A percentile compares a stretch with the other conserved stretches of the same genome.
Evolutionary conservation across 345 rosid species (phyloP).

Genomic region (Viola odorata): DNA sequence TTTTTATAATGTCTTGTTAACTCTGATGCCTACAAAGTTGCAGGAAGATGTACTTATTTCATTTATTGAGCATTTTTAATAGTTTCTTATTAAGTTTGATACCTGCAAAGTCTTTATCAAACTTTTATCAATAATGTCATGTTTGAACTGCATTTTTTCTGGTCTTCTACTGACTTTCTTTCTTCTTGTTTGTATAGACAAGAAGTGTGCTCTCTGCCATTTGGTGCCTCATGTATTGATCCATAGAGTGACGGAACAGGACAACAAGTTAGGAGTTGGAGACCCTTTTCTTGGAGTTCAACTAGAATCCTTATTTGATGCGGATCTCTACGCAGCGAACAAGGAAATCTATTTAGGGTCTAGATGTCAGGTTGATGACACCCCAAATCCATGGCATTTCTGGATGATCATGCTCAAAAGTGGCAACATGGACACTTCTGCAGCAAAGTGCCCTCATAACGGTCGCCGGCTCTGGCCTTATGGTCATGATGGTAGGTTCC

Average conservation of each 20-base stretch:
- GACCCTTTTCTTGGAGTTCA: background rate
- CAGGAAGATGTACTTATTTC: no score
- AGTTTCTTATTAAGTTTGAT: no score
- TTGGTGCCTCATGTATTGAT: constrained; percentile 7
- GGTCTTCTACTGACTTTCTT: background rate
- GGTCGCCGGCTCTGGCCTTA: constrained; percentile 45
- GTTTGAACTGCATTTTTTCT: background rate
- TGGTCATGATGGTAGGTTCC: constrained; percentile 37
- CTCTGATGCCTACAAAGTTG: no score
- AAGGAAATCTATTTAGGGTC: constrained; percentile 65
- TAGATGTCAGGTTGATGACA: constrained; percentile 50
- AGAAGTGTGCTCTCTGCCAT: background rate
- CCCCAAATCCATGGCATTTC: constrained; percentile 66
- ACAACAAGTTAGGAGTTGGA: constrained; percentile 34
- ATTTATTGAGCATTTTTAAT: no score
- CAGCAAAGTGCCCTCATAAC: constrained; percentile 57
- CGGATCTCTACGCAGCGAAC: constrained; percentile 59
- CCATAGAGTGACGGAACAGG: constrained; percentile 54
- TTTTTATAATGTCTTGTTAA: no score
- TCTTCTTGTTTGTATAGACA: background rate
- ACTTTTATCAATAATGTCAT: background rate
- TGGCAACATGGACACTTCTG: constrained; percentile 62
- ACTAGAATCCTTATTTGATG: constrained; percentile 1
- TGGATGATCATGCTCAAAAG: constrained; percentile 92
- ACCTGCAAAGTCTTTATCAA: no score